These are phyloP conservation scores for Ambrosia trifida DNA, from an alignment of 129 eudicot genomes.

Conservation along the genomic window DNA sequence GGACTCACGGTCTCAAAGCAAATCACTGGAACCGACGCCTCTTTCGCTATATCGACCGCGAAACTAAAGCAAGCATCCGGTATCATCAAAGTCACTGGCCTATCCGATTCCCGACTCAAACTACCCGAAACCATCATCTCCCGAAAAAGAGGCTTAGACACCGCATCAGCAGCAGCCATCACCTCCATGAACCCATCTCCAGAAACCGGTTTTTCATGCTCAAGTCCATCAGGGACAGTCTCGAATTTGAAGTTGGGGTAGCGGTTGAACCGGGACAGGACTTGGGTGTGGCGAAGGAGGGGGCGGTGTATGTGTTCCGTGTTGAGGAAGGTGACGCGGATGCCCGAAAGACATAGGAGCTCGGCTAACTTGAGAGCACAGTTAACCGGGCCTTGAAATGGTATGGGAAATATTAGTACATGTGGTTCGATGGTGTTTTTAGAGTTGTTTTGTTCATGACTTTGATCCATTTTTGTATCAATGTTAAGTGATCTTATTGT, in stretches of 20 bases:
- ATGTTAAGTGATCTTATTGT: too few species aligned
- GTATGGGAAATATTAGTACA: conserved; percentile 64
- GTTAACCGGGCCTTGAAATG: conserved; percentile 69
- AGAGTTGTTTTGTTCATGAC: conserved; percentile 11
- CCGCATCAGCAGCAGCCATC: conserved; percentile 31
- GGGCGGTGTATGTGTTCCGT: conserved; percentile 52
- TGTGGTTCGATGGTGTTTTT: conserved; percentile 31
- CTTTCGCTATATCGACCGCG: conserved; percentile 26
- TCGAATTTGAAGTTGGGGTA: conserved; percentile 40
- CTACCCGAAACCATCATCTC: conserved; percentile 39
- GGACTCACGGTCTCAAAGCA: conserved; percentile 46
- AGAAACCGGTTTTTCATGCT: conserved; percentile 32
- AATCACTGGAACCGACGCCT: conserved; percentile 33
- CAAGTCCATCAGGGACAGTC: conserved; percentile 40
- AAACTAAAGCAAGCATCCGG: conserved; percentile 35
- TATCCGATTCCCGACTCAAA: conserved; percentile 12
- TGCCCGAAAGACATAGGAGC: conserved; percentile 49
- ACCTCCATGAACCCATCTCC: conserved; percentile 34
- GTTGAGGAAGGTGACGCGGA: conserved; percentile 60
- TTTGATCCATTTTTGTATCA: conserved; percentile 22
- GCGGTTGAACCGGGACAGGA: conserved; percentile 40
- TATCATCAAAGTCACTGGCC: conserved; percentile 44
- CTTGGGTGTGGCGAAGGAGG: conserved; percentile 48
- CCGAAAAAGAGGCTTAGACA: conserved; percentile 27
- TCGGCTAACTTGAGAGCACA: conserved; percentile 63